Conservation (phyloP, 2,329 filamentous ascomycete species). For the Zymoseptoria crescenta region DNA sequence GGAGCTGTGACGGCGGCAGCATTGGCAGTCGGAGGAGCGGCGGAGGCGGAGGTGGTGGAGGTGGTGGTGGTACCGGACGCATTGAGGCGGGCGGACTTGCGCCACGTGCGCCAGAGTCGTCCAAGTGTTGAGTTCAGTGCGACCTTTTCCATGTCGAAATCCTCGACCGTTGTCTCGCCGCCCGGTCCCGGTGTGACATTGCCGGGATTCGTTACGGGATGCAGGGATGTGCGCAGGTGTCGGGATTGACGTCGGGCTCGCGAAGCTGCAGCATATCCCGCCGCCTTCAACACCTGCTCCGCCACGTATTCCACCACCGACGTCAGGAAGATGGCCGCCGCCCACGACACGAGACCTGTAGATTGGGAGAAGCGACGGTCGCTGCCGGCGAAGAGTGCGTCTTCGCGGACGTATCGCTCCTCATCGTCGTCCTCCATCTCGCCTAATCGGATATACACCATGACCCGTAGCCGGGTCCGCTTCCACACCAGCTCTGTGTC, state of each 20-base stretch:
- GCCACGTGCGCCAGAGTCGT: slow-evolving; percentile 89
- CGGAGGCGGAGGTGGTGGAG: slow-evolving; percentile 4
- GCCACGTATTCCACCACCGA: slow-evolving; percentile 91
- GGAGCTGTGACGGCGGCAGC: neutral
- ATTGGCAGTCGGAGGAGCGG: neutral
- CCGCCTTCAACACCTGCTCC: slow-evolving; percentile 81
- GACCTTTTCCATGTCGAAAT: slow-evolving; percentile 85
- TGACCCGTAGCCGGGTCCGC: slow-evolving; percentile 81
- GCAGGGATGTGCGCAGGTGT: slow-evolving; percentile 16
- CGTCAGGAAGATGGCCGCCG: slow-evolving; percentile 90
- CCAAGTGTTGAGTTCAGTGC: slow-evolving; percentile 84
- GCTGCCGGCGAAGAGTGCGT: slow-evolving; percentile 56
- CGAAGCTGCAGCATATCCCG: slow-evolving; percentile 73
- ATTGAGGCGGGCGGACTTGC: slow-evolving; percentile 63
- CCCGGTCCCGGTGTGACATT: slow-evolving; percentile 12
- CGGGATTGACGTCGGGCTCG: slow-evolving; percentile 42
- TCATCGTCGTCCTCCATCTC: slow-evolving; percentile 98
- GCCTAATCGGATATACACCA: slow-evolving; percentile 95
- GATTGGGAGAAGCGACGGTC: slow-evolving; percentile 47
- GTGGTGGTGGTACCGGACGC: slow-evolving; percentile 5
- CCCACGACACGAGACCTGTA: slow-evolving; percentile 62
- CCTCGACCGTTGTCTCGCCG: slow-evolving; percentile 53
- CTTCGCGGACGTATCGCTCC: slow-evolving; percentile 76
- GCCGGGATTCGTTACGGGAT: slow-evolving; percentile 2
- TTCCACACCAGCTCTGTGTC: slow-evolving; percentile 94